phyloP scores from a whole-genome alignment of 225 moss, liverwort and hornwort genomes.

The Ulota crispa region DNA sequence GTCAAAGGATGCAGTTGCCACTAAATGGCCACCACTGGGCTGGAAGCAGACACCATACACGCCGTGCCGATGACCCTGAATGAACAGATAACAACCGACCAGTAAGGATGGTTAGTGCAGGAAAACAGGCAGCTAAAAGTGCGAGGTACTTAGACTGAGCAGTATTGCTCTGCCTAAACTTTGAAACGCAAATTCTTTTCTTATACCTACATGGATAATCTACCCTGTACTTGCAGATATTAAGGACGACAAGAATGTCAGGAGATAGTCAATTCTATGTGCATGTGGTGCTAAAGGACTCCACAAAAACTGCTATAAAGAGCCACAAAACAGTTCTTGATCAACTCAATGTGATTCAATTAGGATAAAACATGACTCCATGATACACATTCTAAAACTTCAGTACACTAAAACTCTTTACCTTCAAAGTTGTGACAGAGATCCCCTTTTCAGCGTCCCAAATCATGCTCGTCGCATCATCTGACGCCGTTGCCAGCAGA shows the following conservation, averaged over 20 bases:
- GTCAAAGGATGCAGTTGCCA: slow-evolving; percentile 97
- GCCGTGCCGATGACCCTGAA: slow-evolving; percentile 91
- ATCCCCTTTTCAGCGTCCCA: slow-evolving; percentile 99
- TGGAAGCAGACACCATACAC: slow-evolving; percentile 99
- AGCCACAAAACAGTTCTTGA: neutral
- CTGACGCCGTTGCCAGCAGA: slow-evolving; percentile 93
- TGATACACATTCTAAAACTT: neutral
- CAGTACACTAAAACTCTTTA: slow-evolving; percentile 15
- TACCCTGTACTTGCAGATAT: neutral
- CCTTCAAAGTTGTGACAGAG: slow-evolving; percentile 89
- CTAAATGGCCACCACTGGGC: slow-evolving; percentile 81
- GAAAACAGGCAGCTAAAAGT: neutral
- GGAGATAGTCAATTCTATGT: neutral
- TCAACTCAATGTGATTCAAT: neutral
- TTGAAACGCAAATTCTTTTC: neutral
- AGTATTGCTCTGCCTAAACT: neutral
- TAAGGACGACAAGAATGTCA: neutral
- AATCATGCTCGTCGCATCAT: slow-evolving; percentile 96
- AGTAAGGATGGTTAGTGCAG: slow-evolving; percentile 2
- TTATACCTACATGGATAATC: neutral
- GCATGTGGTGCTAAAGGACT: neutral
- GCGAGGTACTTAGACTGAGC: neutral
- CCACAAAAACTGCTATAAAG: neutral
- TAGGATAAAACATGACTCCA: neutral
- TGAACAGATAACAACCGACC: neutral